A percentile compares a stretch with the other conserved stretches of the same genome.
phyloP scores from a whole-genome alignment of 2,329 filamentous ascomycete genomes.

The Zasmidium citrigriseum region DNA sequence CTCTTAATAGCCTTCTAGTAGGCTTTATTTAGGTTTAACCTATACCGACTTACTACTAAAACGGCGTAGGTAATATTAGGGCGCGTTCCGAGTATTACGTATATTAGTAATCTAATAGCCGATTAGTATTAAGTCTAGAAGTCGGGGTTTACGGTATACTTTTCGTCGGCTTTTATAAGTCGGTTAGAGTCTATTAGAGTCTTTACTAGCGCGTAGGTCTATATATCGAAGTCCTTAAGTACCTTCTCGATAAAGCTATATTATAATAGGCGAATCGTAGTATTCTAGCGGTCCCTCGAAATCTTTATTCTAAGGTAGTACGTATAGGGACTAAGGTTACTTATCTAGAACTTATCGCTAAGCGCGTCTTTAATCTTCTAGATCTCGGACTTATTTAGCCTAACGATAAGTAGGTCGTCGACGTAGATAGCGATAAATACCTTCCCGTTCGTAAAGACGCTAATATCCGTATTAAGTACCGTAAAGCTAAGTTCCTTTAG shows the following conservation, averaged over 20 bases:
- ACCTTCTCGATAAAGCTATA: constrained; percentile 28
- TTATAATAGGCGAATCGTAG: constrained; percentile 22
- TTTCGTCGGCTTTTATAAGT: background rate
- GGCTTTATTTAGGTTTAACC: constrained; percentile 15
- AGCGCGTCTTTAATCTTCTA: constrained; percentile 24
- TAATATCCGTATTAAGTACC: constrained; percentile 12
- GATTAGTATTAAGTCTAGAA: constrained; percentile 8
- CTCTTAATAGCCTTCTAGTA: constrained; percentile 16
- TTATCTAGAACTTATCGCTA: constrained; percentile 26
- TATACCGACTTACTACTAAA: constrained; percentile 14
- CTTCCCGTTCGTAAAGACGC: constrained; percentile 16
- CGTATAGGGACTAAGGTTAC: constrained; percentile 21
- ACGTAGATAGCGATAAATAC: constrained; percentile 27
- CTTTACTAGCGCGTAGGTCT: background rate
- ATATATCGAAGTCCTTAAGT: constrained; percentile 15
- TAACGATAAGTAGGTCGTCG: constrained; percentile 31
- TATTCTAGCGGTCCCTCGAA: constrained; percentile 10
- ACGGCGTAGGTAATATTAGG: constrained; percentile 23
- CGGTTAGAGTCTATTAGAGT: constrained; percentile 22
- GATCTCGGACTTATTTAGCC: constrained; percentile 11
- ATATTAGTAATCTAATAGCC: constrained; percentile 23
- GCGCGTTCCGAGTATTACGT: constrained; percentile 24
- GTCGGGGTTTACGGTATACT: background rate
- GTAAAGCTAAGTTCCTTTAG: constrained; percentile 22
- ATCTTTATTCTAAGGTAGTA: constrained; percentile 33